Evolutionary conservation across 257 asterid species (phyloP), one percentile per base, ranked within the genome.

Genomic region (Dorcoceras hygrometricum): DNA sequence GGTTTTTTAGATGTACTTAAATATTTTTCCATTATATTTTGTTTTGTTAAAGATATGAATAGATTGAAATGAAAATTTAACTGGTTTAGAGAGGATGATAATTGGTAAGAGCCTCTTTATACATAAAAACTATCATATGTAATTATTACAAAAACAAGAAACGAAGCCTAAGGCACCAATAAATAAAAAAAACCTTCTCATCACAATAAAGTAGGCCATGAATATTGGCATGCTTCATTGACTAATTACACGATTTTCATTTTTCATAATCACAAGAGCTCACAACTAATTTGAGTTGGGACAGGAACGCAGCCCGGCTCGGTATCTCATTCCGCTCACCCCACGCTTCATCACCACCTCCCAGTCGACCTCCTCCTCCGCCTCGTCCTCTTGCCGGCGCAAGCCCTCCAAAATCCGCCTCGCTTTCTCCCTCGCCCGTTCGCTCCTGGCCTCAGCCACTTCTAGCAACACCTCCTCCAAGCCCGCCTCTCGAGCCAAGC

Each of bases 381-480:
- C 88, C 71, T 29, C 84, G 77, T 63, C 87, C 32, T 84, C 78
- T 71, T 83, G 71, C 59, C 71, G 85, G 11, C 86, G 73, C 74
- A 93, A 48, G 63, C 57, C 73, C 71, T 59, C 72, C 76, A 90
- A 31, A 29, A 90, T 73, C 76, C 81, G 68, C 79, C 74, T 63
- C 2, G 95, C 96, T 70, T 90, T 93, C 82, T 85, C 96, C 77
- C 76, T 82, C 0, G 90, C 88, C 56, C 94, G 87, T 39, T 83
- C 86, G 63, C 88, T 80, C 14, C 87, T 95, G 24, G 25, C 25
- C 73, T 81, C 86, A 63, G 31, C 74, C 72, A 93, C 95, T 67
- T 27, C 75, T 26, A 80, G 73, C 75, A 93, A 57, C 56, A 86
- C 92, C 80, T 83, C 96, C 51, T 4, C 84, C 23, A 80, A 86